Evolutionary conservation across 1,284 basidiomycete species (phyloP).

Genomic region (Afroboletus lepidellus): DNA sequence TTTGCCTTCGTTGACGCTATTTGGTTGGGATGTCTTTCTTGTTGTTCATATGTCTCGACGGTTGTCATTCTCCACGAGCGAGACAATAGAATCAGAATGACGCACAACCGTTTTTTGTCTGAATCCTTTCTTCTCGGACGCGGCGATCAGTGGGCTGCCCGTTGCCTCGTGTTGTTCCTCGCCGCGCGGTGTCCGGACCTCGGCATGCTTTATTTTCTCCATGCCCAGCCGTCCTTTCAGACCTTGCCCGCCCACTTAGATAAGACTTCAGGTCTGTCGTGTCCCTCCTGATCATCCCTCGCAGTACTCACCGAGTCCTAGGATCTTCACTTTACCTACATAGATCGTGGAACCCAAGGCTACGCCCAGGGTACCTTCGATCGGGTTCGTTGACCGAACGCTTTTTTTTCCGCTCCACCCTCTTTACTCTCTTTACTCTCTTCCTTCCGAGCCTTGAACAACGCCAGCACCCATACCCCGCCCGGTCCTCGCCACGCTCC

Average conservation of each 20-base stretch:
- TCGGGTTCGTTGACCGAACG: constrained; percentile 28
- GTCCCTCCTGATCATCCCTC: background rate
- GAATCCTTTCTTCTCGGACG: background rate
- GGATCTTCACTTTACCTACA: constrained; percentile 8
- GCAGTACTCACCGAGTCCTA: constrained; percentile 14
- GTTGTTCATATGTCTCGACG: background rate
- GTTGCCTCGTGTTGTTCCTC: constrained; percentile 28
- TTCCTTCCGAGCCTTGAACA: background rate
- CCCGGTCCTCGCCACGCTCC: constrained; percentile 6
- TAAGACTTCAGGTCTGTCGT: constrained; percentile 16
- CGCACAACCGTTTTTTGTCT: background rate
- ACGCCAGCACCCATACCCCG: background rate
- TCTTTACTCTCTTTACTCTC: background rate
- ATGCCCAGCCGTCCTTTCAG: constrained; percentile 4
- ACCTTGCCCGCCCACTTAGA: constrained; percentile 12
- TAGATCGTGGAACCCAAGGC: constrained; percentile 14
- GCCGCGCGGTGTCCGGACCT: constrained; percentile 14
- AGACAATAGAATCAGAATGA: background rate
- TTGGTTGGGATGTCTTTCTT: constrained; percentile 14
- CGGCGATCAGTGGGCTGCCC: constrained; percentile 5
- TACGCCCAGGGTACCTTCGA: constrained; percentile 18
- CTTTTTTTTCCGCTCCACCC: background rate
- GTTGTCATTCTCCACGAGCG: background rate
- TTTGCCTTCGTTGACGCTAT: constrained; percentile 3
- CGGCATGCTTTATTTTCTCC: background rate